Evolutionary conservation across 495 filamentous ascomycete genomes (phyloP).

Genomic region (Ascodesmis nigricans): DNA sequence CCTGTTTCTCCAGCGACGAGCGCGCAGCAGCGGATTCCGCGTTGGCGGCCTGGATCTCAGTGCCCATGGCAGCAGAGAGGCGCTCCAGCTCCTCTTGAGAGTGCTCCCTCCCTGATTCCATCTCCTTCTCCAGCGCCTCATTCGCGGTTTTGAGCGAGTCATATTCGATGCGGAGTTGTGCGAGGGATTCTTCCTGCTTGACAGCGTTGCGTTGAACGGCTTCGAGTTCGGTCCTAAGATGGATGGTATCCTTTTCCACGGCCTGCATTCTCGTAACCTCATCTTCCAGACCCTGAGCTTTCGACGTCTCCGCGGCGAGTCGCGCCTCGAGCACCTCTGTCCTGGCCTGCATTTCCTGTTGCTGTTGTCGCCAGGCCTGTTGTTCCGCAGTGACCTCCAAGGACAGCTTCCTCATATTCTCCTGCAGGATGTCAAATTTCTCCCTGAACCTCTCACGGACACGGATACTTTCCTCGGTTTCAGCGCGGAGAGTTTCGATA

Average conservation of each 20-base stretch:
- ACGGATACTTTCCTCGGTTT: conserved; percentile 67
- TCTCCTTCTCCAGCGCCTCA: conserved; percentile 10
- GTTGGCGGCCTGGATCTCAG: conserved; percentile 59
- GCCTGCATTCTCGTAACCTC: conserved; percentile 53
- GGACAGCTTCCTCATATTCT: conserved; percentile 59
- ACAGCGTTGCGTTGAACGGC: conserved; percentile 30
- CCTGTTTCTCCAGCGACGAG: conserved; percentile 51
- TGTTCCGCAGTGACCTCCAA: conserved; percentile 60
- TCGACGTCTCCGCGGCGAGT: conserved; percentile 52
- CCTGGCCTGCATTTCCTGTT: conserved; percentile 48
- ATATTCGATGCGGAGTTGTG: conserved; percentile 10
- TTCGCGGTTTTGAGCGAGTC: conserved; percentile 10
- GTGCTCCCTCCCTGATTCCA: conserved; percentile 32
- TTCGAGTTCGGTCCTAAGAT: conserved; percentile 61
- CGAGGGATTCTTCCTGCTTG: conserved; percentile 13
- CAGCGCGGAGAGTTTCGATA: conserved; percentile 43
- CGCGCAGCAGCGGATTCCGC: conserved; percentile 62
- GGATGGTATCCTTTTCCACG: conserved; percentile 35
- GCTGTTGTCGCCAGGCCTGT: conserved; percentile 45
- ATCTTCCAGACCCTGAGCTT: conserved; percentile 53
- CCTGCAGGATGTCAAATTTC: conserved; percentile 62
- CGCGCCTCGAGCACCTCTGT: conserved; percentile 61
- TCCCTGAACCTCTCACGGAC: conserved; percentile 53
- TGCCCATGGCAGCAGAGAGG: conserved; percentile 51
- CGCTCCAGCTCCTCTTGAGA: conserved; percentile 56